A percentile compares a stretch with the other conserved stretches of the same genome.
phyloP scores from a whole-genome alignment of 768 basidiomycete species.

The Mycena venus region DNA sequence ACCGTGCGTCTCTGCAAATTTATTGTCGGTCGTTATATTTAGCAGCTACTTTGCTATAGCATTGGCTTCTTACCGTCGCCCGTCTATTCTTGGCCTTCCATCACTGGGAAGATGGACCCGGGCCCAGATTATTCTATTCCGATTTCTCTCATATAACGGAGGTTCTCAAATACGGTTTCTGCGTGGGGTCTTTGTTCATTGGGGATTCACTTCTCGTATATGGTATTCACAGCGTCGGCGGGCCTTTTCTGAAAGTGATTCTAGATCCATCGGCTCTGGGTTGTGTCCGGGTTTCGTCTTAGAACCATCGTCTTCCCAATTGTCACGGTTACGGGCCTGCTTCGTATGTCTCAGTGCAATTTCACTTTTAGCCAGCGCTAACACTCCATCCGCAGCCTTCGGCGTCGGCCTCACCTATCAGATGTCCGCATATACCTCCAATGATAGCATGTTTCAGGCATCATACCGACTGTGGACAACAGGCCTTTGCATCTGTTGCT shows the following conservation, averaged over 20 bases:
- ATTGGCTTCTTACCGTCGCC: slow-evolving; percentile 6
- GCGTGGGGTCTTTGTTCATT: neutral
- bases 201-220: neutral
- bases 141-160: slow-evolving; percentile 11
- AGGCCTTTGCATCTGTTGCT: neutral
- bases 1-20: neutral
- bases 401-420: slow-evolving; percentile 15
- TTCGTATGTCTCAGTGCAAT: neutral
- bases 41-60: neutral
- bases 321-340: neutral
- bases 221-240: neutral
- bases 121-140: neutral
- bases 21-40: neutral
- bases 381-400: neutral
- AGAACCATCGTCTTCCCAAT: neutral
- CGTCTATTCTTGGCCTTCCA: slow-evolving; percentile 8
- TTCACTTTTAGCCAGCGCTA: too few relatives aligned
- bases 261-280: slow-evolving; percentile 8
- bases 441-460: neutral
- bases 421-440: neutral
- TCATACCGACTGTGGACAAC: slow-evolving; percentile 1
- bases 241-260: neutral
- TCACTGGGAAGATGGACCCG: neutral
- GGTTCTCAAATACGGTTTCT: neutral
- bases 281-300: neutral